Base-by-base conservation (phyloP, 805 yeast genomes). In the Yarrowia sp. region DNA sequence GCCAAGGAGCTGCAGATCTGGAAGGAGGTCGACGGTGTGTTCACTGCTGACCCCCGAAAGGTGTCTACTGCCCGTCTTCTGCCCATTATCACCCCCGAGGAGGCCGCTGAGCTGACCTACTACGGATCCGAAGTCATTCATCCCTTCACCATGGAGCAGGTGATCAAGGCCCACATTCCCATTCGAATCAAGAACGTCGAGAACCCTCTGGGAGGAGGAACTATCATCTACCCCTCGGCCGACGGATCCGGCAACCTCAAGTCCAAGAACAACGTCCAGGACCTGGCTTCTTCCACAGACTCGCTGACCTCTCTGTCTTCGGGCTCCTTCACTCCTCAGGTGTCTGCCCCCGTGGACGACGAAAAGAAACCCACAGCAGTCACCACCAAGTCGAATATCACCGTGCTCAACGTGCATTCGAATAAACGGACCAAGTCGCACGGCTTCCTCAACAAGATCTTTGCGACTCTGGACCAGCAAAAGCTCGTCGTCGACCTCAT, bases 11-110 rank as follows among this genome's bases (percentile, higher is more conserved):
- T 95, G 71, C 99, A 95, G 81, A 91, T 95, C 63, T 95, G 99
- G 99, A 95, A 95, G 75, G 99, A 95, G 81, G 99, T 95, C 66
- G 99, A 95, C 77, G 99, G 99, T 74, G 95, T 95, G 48, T 95
- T 95, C 82, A 93, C 98, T 0, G 99, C 99, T 2, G 99, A 95
- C 77, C 99, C 99, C 49, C 84, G 99, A 71, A 95, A 95, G 75
- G 98, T 95, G 38, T 89, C 92, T 45, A 87, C 86, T 69, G 99
- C 99, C 3, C 84, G 97, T 73, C 82, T 94, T 65, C 82, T 95
- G 72, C 86, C 87, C 69, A 86, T 92, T 67, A 97, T 95, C 71
- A 95, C 98, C 0, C 99, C 99, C 4, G 98, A 95, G 77, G 99
- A 95, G 81, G 99, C 99, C 5, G 95, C 98, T 0, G 99, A 95